Base-by-base conservation (phyloP, 1,139 yeast genomes). In the Chernovozyma aurita region DNA sequence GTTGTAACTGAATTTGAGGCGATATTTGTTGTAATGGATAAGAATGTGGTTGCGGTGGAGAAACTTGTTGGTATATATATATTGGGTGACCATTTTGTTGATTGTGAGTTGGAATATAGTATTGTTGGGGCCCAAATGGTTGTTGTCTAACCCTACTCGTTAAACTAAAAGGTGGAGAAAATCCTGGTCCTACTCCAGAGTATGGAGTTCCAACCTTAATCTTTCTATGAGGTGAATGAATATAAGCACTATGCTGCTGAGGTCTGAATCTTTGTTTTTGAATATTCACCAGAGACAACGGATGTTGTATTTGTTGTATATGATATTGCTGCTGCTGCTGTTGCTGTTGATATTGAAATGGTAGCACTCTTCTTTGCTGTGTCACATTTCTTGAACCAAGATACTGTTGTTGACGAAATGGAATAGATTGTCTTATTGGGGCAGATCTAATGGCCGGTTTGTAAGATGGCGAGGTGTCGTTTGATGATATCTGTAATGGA, bases 381-480 rank as follows among this genome's bases (percentile, higher is more conserved):
- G 17, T 18, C 5, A 13, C 28, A 9, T 31, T 31, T 13, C 33
- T 31, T 5, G 34, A 37, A 13, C 31, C 21, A n/a, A 25, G 26
- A 14, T 22, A 14, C 4, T 35, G 36, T 9, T 16, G 39, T 30
- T 31, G 32, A 21, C 24, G 42, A 33, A 4, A 30, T 24, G 34
- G 36, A 37, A 41, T 32, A 29, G 43, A 39, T 18, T 41, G 52
- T 30, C 63, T 53, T 12, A 70, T 61, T 6, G 76, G 78, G 4
- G 75, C 76, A 2, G 74, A 67, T 38, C 62, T 72, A 36, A 69
- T 68, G 17, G 53, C 43, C n/a, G 70, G 72, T 41, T 34, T 32
- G 8, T 40, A 26, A 20, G 35, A 28, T 20, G 42, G 30, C 12
- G 45, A 39, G 21, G 46, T 37, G 14, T 48, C 46, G 3, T 47